A percentile compares a stretch with the other conserved stretches of the same genome.
These are phyloP conservation scores for Sphagnum fallax DNA, from an alignment of 228 moss, liverwort and hornwort genomes.

Conservation along the genomic window DNA sequence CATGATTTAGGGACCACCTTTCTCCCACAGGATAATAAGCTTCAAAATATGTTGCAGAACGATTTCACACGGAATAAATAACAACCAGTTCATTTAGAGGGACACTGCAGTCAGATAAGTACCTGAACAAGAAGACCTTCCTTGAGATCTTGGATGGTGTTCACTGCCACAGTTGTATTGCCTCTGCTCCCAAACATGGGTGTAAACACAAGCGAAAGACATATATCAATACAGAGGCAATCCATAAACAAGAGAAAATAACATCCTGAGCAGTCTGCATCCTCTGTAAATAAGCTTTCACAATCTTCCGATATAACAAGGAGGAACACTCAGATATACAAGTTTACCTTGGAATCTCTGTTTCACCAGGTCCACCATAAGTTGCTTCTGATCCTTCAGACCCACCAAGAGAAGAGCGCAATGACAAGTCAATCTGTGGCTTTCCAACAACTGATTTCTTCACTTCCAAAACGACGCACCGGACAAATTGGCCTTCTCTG, in stretches of 20 bases:
- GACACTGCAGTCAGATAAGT: no score
- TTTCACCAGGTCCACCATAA: constrained; percentile 2
- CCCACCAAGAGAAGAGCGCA: constrained; percentile 70
- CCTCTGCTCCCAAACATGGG: constrained; percentile 18
- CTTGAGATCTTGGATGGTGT: constrained; percentile 46
- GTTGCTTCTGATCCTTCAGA: constrained; percentile 16
- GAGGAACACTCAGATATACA: not conserved
- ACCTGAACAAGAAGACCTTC: constrained; percentile 28
- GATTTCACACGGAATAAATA: no score
- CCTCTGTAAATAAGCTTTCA: no score
- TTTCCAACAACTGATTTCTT: constrained; percentile 33
- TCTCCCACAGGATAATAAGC: no score
- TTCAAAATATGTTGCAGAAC: no score
- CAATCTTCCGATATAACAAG: no score
- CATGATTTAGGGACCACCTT: no score
- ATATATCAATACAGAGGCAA: constrained; percentile 2
- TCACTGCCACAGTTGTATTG: constrained; percentile 27
- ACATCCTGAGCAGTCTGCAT: no score
- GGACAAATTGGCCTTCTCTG: constrained; percentile 76
- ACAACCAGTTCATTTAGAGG: no score
- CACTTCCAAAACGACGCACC: constrained; percentile 58
- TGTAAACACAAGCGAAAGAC: constrained; percentile 1
- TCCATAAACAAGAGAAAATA: no score
- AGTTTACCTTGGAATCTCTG: not conserved
- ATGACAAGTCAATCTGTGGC: constrained; percentile 47